Base-by-base conservation (phyloP, 148 eudicot genomes). In the Vaccinium darrowii region DNA sequence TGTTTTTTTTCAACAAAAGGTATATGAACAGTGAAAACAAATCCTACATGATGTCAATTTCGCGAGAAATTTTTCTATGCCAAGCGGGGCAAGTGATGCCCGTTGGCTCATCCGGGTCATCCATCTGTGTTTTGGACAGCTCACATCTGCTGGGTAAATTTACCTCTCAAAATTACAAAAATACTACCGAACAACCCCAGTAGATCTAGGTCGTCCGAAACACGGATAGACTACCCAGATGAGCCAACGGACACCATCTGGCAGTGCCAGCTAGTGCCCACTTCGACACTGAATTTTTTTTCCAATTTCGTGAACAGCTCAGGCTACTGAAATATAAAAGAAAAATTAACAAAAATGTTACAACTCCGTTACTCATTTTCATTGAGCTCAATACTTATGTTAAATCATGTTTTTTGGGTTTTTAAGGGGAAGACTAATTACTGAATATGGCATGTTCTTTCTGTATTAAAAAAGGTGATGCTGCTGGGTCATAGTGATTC, bases 401-500 rank as follows among this genome's bases (percentile, higher is more conserved):
- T 43, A 43, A 43, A 36, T 36, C 39, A 36, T 36, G 39, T 2
- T 1, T 2, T 36, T 36, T 36, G 39, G 39, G 39, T 36, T 36
- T 36, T 36, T 2, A 36, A 1, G 4, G 39, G 21, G 23, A 57
- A 80, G 7, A 39, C 77, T 85, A 27, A 86, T 69, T 69, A 13
- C 39, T 33, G 5, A 27, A 3, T 23, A 23, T 65, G 4, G 7
- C 57, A 25, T 33, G 43, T 81, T 81, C 5, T 72, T 5, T 30
- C 7, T 63, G 23, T 23, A 19, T 57, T 33, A 9, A 50, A 84
- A 83, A 85, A 95, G 98, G 98, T 95, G 53, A 95, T 95, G 94
- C 84, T 95, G 53, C 85, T 95, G 87, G 98, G 98, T 0, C 98
- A 94, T 39, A 95, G 98, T 88, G 98, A 95, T 87, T 88, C 94